Evolutionary conservation across 225 moss, liverwort and hornwort species (phyloP).

Genomic region (Sphagnum contortum): DNA sequence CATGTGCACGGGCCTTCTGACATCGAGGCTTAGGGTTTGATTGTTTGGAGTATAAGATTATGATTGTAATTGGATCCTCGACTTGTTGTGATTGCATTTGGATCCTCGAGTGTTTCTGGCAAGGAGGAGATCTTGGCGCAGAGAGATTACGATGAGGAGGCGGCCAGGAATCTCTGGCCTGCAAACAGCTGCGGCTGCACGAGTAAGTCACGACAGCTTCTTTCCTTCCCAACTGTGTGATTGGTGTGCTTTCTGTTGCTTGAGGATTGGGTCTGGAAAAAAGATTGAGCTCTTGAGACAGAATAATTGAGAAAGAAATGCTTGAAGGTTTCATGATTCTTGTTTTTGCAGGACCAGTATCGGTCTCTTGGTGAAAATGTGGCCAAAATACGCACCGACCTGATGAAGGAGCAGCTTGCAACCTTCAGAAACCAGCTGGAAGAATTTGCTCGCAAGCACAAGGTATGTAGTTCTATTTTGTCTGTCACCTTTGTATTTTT

Average conservation of each 20-base stretch:
- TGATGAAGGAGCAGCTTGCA: constrained; percentile 88
- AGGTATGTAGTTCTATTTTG: constrained; percentile 17
- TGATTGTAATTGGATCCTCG: too few relatives aligned
- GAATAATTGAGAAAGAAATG: too few relatives aligned
- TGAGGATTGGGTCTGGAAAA: too few relatives aligned
- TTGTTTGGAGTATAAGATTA: too few relatives aligned
- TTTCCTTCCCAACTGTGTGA: neutral
- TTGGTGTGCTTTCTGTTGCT: neutral
- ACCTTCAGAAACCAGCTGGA: constrained; percentile 89
- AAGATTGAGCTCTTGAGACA: too few relatives aligned
- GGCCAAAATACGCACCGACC: constrained; percentile 78
- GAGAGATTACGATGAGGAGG: constrained; percentile 41
- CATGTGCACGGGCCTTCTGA: too few relatives aligned
- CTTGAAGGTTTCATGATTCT: too few relatives aligned
- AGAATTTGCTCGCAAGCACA: constrained; percentile 90
- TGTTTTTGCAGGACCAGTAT: constrained; percentile 44
- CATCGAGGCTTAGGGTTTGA: too few relatives aligned
- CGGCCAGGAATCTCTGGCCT: constrained; percentile 84
- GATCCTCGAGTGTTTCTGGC: neutral
- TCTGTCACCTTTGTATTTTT: neutral
- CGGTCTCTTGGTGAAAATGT: constrained; percentile 87
- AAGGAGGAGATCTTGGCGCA: neutral
- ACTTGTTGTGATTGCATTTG: too few relatives aligned
- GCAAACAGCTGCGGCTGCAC: constrained; percentile 69
- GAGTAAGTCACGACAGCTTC: constrained; percentile 9